Evolutionary conservation across 371 early-diverging fungal species (phyloP).

Genomic region (Parasitella parasitica): DNA sequence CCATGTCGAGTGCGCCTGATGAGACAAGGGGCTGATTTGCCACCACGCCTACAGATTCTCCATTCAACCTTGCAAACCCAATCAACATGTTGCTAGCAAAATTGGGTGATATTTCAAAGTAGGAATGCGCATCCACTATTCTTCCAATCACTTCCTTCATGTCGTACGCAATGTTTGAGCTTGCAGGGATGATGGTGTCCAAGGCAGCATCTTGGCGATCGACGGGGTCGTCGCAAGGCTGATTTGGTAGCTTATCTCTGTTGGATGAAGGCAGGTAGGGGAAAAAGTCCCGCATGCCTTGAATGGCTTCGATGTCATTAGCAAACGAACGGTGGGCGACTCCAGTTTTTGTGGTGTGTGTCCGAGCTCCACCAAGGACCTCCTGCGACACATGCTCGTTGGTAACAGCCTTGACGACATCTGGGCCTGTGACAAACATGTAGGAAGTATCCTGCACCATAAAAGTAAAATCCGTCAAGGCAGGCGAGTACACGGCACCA

Average conservation of each 20-base stretch:
- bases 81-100: slow-evolving; percentile 93
- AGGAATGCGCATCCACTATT: slow-evolving; percentile 82
- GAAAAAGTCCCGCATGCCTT: slow-evolving; percentile 81
- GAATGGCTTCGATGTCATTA: slow-evolving; percentile 94
- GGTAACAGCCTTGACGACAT: slow-evolving; percentile 95
- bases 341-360: slow-evolving; percentile 88
- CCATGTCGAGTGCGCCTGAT: slow-evolving; percentile 95
- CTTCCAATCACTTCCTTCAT: slow-evolving; percentile 88
- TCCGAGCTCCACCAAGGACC: slow-evolving; percentile 91
- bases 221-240: slow-evolving; percentile 72
- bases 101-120: slow-evolving; percentile 93
- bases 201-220: slow-evolving; percentile 79
- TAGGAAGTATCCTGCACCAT: slow-evolving; percentile 97
- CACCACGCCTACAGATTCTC: slow-evolving; percentile 91
- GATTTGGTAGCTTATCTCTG: slow-evolving; percentile 64
- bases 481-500: slow-evolving; percentile 97
- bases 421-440: slow-evolving; percentile 97
- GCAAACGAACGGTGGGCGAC: slow-evolving; percentile 93
- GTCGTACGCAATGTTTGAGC: slow-evolving; percentile 94
- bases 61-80: slow-evolving; percentile 87
- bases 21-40: slow-evolving; percentile 96
- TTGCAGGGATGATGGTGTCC: slow-evolving; percentile 85
- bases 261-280: slow-evolving; percentile 90
- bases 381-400: slow-evolving; percentile 96
- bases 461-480: slow-evolving; percentile 94